Evolutionary conservation across 2,329 filamentous ascomycete species (phyloP), one percentile per base, ranked within the genome.

Genomic region (Apiospora phragmitis): DNA sequence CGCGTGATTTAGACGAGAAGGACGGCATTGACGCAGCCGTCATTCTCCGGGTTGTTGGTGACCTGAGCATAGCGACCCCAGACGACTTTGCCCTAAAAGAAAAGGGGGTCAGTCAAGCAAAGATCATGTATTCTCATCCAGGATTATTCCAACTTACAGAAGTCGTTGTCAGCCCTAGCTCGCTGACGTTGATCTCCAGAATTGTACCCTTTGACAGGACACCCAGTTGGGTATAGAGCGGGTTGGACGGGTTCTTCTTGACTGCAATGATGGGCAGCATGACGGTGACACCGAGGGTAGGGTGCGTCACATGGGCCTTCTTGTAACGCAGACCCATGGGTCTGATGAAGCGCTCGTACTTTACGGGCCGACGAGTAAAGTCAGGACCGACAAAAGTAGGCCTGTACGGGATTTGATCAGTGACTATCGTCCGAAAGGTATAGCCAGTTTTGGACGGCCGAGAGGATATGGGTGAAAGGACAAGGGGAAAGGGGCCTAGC

Each of bases 141-240:
- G 38, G 8, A 41, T 41, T 41, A n/a, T 7, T 29, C 3, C 32
- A 26, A 32, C 16, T 21, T 59, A 51, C 47, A 5, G 38, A 41
- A 1, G 95, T 92, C 3, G 96, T 98, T 21, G 97, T 94, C 72
- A 98, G 85, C 9, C 68, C 68, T 3, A 70, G 83, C 81, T 99
- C 96, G 70, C 89, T 93, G 41, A 98, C 94, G 80, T 99, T 97
- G 77, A 98, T 94, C 83, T 98, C 95, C 78, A 75, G 73, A 72
- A 92, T 89, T 41, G 91, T 95, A 74, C 94, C 94, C 83, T 94
- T 94, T 66, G 93, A 95, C 78, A 98, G 81, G 3, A 97, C 95
- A 72, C 95, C 95, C 6, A 98, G 85, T 79, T 97, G 94, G 0
- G 95, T 98, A 83, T 97, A 97, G 79, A 97, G 87, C 0, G 94